phyloP scores from a whole-genome alignment of 306 rosid species.

The Abrus precatorius region DNA sequence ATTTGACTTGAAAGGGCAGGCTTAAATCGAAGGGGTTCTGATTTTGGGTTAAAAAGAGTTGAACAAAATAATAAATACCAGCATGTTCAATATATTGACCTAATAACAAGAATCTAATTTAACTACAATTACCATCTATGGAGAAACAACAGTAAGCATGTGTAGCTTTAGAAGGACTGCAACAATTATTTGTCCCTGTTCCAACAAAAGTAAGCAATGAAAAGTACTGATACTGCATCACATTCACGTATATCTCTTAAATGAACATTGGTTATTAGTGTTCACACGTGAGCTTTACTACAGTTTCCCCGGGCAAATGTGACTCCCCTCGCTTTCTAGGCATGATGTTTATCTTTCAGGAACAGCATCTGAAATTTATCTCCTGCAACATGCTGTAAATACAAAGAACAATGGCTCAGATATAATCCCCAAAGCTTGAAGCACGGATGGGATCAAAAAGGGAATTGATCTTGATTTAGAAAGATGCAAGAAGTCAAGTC shows the following conservation, averaged over 20 bases:
- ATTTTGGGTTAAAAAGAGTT: background rate
- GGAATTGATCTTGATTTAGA: slow-evolving; percentile 29
- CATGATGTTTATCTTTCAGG: slow-evolving; percentile 26
- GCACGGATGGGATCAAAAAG: slow-evolving; percentile 1
- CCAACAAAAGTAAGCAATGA: background rate
- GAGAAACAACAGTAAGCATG: slow-evolving; percentile 2
- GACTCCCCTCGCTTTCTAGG: slow-evolving; percentile 12
- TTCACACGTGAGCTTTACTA: background rate
- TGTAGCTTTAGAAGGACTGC: background rate
- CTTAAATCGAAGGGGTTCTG: slow-evolving; percentile 3
- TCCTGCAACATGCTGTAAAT: slow-evolving; percentile 34
- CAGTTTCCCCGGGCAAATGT: background rate
- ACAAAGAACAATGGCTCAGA: slow-evolving; percentile 6
- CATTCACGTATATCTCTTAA: background rate
- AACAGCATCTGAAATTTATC: slow-evolving; percentile 17
- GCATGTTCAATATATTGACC: background rate
- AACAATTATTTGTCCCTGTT: slow-evolving; percentile 11
- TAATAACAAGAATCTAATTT: background rate
- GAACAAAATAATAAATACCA: background rate
- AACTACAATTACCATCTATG: background rate
- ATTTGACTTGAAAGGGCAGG: slow-evolving; percentile 14
- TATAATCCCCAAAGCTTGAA: slow-evolving; percentile 34
- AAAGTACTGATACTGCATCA: background rate
- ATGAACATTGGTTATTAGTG: background rate
- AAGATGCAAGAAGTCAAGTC: slow-evolving; percentile 20